These are phyloP conservation scores for Bipolaris sorokiniana DNA, from an alignment of 2,329 filamentous ascomycete genomes.

Conservation along the genomic window DNA sequence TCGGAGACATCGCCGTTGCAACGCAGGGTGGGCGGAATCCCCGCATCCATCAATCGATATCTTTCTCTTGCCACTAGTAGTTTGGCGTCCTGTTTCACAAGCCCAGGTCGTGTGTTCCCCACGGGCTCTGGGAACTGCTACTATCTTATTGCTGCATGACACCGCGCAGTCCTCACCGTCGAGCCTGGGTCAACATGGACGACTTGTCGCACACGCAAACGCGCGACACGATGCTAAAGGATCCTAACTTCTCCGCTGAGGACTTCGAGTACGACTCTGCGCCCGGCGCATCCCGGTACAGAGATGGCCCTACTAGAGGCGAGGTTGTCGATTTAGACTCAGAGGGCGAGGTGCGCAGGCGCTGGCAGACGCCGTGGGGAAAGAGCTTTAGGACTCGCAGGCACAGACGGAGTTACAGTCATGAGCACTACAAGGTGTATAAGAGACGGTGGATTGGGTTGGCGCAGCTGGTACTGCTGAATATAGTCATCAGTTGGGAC, in stretches of 20 bases:
- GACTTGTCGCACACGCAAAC: neutral
- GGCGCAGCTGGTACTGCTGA: slow-evolving; percentile 81
- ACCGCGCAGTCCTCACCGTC: neutral
- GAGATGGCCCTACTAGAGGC: neutral
- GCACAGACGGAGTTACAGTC: slow-evolving; percentile 35
- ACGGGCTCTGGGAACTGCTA: neutral
- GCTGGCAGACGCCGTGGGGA: neutral
- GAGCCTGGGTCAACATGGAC: neutral
- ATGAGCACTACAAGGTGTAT: slow-evolving; percentile 64
- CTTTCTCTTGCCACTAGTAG: too few relatives aligned
- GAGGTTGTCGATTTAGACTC: neutral
- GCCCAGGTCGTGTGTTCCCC: neutral
- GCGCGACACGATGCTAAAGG: neutral
- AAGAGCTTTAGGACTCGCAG: slow-evolving; percentile 9
- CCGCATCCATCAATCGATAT: too few relatives aligned
- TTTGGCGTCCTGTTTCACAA: too few relatives aligned
- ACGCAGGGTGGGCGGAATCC: too few relatives aligned
- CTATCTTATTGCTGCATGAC: neutral
- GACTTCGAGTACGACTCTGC: neutral
- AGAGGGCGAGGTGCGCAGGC: neutral
- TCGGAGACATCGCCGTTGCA: neutral
- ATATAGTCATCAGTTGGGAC: slow-evolving; percentile 94
- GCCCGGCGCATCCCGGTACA: neutral
- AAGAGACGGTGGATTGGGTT: slow-evolving; percentile 90
- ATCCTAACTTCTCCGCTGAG: neutral